A percentile compares a stretch with the other conserved stretches of the same genome.
phyloP scores from a whole-genome alignment of 306 rosid genomes.

The Quercus mongolica region DNA sequence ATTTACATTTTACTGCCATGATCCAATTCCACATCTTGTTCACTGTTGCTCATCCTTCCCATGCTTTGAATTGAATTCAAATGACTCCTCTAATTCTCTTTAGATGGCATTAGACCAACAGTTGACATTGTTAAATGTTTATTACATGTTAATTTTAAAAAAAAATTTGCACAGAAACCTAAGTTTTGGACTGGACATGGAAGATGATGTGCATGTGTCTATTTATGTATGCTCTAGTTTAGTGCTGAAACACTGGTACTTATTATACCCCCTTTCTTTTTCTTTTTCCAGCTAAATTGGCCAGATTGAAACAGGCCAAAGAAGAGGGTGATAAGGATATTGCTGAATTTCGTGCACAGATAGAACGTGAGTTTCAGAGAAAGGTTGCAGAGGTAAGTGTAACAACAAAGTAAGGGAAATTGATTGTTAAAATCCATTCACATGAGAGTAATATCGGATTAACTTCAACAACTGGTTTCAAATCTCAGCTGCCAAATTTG shows the following conservation, averaged over 20 bases:
- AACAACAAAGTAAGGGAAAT: not conserved
- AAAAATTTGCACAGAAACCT: not conserved
- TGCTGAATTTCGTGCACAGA: slow-evolving; percentile 72
- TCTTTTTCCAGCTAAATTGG: slow-evolving; percentile 60
- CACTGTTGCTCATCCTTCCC: no score
- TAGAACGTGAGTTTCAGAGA: slow-evolving; percentile 76
- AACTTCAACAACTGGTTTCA: not conserved
- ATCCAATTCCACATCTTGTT: no score
- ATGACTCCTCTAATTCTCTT: not conserved
- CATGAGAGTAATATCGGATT: not conserved
- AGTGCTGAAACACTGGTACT: slow-evolving; percentile 1
- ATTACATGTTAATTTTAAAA: not conserved
- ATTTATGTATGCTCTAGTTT: not conserved
- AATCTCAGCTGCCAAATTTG: not conserved
- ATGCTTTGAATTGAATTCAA: not conserved
- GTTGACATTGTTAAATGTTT: not conserved
- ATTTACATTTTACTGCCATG: not conserved
- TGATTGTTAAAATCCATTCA: not conserved
- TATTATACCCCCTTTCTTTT: slow-evolving; percentile 2
- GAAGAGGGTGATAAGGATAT: slow-evolving; percentile 90
- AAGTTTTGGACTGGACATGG: not conserved
- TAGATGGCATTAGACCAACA: not conserved
- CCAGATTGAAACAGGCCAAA: slow-evolving; percentile 90
- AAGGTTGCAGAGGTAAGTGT: slow-evolving; percentile 60
- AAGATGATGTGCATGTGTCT: no score